Evolutionary conservation across 2,329 filamentous ascomycete genomes (phyloP), one percentile per base, ranked within the genome.

Genomic region (Cercospora brassicicola): DNA sequence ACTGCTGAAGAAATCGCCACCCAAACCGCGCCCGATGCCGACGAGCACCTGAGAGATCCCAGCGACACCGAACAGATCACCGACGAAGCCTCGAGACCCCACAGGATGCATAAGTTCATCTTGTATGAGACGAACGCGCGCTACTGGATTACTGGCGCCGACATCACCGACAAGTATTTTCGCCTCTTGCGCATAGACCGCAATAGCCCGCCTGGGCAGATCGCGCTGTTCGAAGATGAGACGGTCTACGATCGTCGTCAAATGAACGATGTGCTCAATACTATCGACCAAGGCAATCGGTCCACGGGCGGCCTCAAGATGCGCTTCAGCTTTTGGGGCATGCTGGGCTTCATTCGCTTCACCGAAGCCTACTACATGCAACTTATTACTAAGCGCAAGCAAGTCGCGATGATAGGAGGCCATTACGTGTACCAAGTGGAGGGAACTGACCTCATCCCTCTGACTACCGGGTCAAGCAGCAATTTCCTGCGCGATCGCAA

Each of bases 281-380:
- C 94, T 15, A 96, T 99, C 66, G 93, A 98, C 75, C 92, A 98
- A 78, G 95, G 95, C 0, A 99, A 98, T 79, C 94, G 92, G 76
- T 89, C 88, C 7, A 93, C 93, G 0, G 95, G 95, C 26, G 95
- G 95, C 0, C 87, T 99, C 81, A 95, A 91, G 79, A 85, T 97
- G 65, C 92, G 92, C 68, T 96, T 92, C 79, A 96, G 89, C 67
- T 93, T 92, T 4, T 99, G 94, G 95, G 95, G 95, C 1, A 82
- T 99, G 28, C 83, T 99, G 28, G 95, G 95, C 3, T 99, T 99
- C 79, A 95, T 99, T 79, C 88, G 92, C 69, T 98, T 99, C 79
- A 99, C 95, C 0, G 93, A 94, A 1, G 89, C 93, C 2, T 97
- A 96, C 79, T 99, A 99, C 79, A 98, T 99, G 94, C 86, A 98